Conservation (phyloP, 352 stramenopile genomes). For the Paralagenidium karlingii region DNA sequence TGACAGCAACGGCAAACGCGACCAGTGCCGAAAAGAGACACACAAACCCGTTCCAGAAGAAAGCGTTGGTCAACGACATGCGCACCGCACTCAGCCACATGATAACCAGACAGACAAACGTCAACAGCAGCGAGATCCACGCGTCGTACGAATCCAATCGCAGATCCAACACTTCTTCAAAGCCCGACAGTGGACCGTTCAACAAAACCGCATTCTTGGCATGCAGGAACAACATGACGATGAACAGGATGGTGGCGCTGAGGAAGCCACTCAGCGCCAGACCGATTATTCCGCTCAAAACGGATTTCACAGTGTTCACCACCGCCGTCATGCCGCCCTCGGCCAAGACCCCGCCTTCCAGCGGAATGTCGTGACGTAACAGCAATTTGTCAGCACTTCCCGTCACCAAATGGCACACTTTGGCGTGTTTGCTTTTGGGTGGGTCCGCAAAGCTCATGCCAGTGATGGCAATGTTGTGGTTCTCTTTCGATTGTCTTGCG, state of each 20-base stretch:
- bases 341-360: constrained; percentile 43
- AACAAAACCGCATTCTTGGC: constrained; percentile 39
- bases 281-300: constrained; percentile 18
- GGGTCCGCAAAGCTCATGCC: constrained; percentile 65
- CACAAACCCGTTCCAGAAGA: constrained; percentile 63
- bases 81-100: constrained; percentile 20
- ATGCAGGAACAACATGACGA: constrained; percentile 65
- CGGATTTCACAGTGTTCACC: constrained; percentile 11
- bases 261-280: constrained; percentile 37
- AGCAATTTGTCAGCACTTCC: constrained; percentile 66
- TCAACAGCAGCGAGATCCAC: constrained; percentile 23
- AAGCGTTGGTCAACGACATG: constrained; percentile 28
- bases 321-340: constrained; percentile 24
- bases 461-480: constrained; percentile 76
- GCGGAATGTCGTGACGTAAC: constrained; percentile 44
- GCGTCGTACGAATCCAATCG: constrained; percentile 41
- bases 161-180: constrained; percentile 41
- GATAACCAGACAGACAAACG: constrained; percentile 15
- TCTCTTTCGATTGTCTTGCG: constrained; percentile 29
- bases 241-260: constrained; percentile 40
- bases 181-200: constrained; percentile 27
- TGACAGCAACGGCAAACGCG: constrained; percentile 54
- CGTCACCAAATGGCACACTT: constrained; percentile 38
- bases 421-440: constrained; percentile 15
- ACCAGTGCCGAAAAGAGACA: constrained; percentile 32